Percentiles rank a stretch among this genome's conserved stretches.
phyloP scores from a whole-genome alignment of 108 stramenopile species.

The Conticribra guillardii region DNA sequence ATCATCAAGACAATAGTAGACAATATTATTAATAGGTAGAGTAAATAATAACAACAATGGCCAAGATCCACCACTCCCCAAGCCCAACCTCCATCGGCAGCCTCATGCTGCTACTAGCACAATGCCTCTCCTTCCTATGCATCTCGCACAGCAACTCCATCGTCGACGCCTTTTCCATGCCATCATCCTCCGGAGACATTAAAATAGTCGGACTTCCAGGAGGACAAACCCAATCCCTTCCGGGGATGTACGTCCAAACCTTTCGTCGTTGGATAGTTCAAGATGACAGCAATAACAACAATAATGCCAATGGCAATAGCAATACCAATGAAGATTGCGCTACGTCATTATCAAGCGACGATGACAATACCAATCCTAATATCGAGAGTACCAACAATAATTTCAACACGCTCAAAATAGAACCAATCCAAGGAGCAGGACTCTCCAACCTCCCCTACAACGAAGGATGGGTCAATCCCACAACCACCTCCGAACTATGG shows the following conservation, averaged over 20 bases:
- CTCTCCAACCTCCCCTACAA: conserved; percentile 7
- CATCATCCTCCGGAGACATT: conserved; percentile 11
- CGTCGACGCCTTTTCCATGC: not conserved
- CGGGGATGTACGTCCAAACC: conserved; percentile 42
- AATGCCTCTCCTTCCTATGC: not conserved
- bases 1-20: too few species aligned
- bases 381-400: not conserved
- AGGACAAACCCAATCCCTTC: conserved; percentile 34
- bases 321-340: too few species aligned
- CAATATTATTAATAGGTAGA: too few species aligned
- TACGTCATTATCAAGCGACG: too few species aligned
- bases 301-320: not conserved
- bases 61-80: too few species aligned
- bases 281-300: conserved; percentile 1
- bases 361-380: not conserved
- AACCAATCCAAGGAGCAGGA: conserved; percentile 33
- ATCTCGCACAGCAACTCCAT: not conserved
- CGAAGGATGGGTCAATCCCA: conserved; percentile 57
- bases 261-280: conserved; percentile 48
- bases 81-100: too few species aligned
- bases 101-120: not conserved
- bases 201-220: conserved; percentile 50
- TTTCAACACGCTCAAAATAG: conserved; percentile 12
- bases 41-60: too few species aligned
- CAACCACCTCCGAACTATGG: conserved; percentile 50